Conservation (phyloP, 2,329 filamentous ascomycete species). For the Aspergillus uvarum region DNA sequence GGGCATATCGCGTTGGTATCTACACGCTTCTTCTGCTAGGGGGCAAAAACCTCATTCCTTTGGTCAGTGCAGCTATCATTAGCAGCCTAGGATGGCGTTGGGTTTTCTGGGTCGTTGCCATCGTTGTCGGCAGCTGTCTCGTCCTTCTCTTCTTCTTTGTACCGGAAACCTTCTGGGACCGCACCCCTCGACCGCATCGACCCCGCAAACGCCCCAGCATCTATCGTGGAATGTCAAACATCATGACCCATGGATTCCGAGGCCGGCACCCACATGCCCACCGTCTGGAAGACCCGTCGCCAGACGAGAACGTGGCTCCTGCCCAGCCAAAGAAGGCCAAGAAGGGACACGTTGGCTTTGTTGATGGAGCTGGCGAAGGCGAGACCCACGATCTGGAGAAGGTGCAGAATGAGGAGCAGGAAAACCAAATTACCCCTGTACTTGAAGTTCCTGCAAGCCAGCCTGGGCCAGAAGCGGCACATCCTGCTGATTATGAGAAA, state of each 20-base stretch:
- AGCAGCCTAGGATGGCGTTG: slow-evolving; percentile 78
- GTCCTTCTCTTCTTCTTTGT: slow-evolving; percentile 82
- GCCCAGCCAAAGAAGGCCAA: slow-evolving; percentile 31
- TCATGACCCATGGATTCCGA: slow-evolving; percentile 36
- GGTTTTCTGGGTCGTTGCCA: slow-evolving; percentile 87
- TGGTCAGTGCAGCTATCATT: slow-evolving; percentile 84
- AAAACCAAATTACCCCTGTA: background rate
- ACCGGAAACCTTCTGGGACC: slow-evolving; percentile 94
- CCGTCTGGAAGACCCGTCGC: slow-evolving; percentile 13
- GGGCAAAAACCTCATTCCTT: slow-evolving; percentile 85
- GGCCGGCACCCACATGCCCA: slow-evolving; percentile 32
- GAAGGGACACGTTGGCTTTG: slow-evolving; percentile 59
- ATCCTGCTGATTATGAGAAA: slow-evolving; percentile 15
- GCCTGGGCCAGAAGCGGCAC: slow-evolving; percentile 2
- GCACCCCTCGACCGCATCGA: slow-evolving; percentile 62
- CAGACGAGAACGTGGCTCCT: slow-evolving; percentile 14
- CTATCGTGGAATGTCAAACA: slow-evolving; percentile 39
- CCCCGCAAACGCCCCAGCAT: slow-evolving; percentile 36
- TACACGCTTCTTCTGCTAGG: slow-evolving; percentile 87
- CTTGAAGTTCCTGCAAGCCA: background rate
- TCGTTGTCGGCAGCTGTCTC: slow-evolving; percentile 71
- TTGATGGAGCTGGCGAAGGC: slow-evolving; percentile 31
- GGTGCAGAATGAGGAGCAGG: slow-evolving; percentile 11
- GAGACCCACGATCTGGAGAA: slow-evolving; percentile 19
- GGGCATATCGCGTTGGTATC: slow-evolving; percentile 88